phyloP scores from a whole-genome alignment of 2,329 filamentous ascomycete species.

The Phaeoacremonium minimum region DNA sequence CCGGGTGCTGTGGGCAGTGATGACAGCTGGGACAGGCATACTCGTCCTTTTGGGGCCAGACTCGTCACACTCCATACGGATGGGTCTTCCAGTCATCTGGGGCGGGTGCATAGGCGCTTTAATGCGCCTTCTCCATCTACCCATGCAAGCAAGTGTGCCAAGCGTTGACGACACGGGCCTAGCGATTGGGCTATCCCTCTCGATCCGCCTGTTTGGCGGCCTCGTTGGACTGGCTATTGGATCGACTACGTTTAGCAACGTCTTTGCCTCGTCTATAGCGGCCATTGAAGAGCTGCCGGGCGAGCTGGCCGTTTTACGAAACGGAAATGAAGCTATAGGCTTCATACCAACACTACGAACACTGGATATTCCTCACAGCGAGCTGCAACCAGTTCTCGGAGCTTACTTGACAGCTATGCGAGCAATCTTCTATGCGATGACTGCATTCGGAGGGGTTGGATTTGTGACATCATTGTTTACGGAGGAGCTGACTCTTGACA shows the following conservation, averaged over 20 bases:
- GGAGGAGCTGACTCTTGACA: too few relatives aligned
- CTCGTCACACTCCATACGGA: slow-evolving; percentile 11
- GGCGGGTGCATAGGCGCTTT: too few relatives aligned
- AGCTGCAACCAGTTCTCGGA: not conserved
- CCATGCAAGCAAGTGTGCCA: slow-evolving; percentile 26
- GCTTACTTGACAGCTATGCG: too few relatives aligned
- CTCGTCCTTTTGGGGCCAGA: slow-evolving; percentile 9
- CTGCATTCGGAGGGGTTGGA: too few relatives aligned
- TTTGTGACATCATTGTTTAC: too few relatives aligned
- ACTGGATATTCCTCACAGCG: not conserved
- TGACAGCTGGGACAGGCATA: slow-evolving; percentile 15
- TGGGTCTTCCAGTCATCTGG: slow-evolving; percentile 19
- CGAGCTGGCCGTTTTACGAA: not conserved
- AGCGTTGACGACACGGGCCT: slow-evolving; percentile 27
- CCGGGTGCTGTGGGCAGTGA: slow-evolving; percentile 15
- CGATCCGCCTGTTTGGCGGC: slow-evolving; percentile 29
- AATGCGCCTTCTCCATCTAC: slow-evolving; percentile 20
- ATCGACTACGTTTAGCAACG: slow-evolving; percentile 26
- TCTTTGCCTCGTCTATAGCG: slow-evolving; percentile 16
- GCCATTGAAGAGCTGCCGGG: not conserved
- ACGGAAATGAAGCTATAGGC: not conserved
- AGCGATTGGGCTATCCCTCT: slow-evolving; percentile 24
- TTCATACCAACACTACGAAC: not conserved
- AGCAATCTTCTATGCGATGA: not conserved
- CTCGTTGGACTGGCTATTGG: slow-evolving; percentile 28